Evolutionary conservation across 2,329 filamentous ascomycete species (phyloP), one percentile per base, ranked within the genome.

Genomic region (Fusarium napiforme): DNA sequence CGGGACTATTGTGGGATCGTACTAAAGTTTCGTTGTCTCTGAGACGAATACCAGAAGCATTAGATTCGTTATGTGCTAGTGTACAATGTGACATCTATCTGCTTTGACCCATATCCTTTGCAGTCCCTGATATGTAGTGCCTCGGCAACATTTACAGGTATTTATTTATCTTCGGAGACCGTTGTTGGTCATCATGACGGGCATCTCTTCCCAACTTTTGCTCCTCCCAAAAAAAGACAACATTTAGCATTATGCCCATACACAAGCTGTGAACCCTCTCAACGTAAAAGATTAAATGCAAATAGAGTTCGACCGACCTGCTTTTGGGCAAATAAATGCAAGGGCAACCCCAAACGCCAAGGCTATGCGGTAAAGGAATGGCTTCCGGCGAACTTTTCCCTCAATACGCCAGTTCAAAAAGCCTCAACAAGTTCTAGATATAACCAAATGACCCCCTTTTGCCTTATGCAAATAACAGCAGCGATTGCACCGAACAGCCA

Each of bases 321-420:
- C 53, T 49, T 60, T 60, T 67, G 40, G 60, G 64, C 65, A 65
- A 47, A 59, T 39, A 67, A 71, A 75, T 60, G 43, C 55, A 69
- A 64, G 42, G 65, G 37, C 49, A 56, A 67, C 72, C 68, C 75
- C 59, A 64, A 62, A 78, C 76, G 72, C 76, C 76, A 72, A 75
- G 65, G 76, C 76, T 78, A 78, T 78, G 76, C 69, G 64, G 60
- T 73, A 74, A 76, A 76, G 61, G 74, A 76, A 76, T 75, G 72
- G 66, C 55, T 65, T 46, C 64, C 64, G 52, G 43, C 74, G 72
- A 62, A 67, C 45, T 42, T 52, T 46, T 58, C 40, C 47, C 28
- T 69, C 62, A 30, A 70, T 68, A 70, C 73, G 67, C 71, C 71
- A 60, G 64, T 75, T 75, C 67, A 63, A 76, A 68, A 65, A 63